Conservation (phyloP, 2,329 filamentous ascomycete species). For the Penicillium polonicum region DNA sequence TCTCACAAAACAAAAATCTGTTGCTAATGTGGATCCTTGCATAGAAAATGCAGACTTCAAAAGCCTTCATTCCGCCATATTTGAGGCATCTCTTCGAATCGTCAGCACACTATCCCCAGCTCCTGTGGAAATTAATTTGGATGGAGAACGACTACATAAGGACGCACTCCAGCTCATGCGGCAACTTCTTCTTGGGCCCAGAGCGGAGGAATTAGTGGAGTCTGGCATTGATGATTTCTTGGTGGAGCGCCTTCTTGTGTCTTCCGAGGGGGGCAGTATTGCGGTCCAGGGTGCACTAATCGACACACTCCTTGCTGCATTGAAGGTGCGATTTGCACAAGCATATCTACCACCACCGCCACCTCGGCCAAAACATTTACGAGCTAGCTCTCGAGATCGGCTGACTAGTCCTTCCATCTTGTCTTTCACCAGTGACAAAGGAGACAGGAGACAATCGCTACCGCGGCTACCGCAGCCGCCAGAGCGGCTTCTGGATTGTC, state of each 20-base stretch:
- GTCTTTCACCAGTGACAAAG: conserved; percentile 48
- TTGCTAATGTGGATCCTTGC: conserved; percentile 3
- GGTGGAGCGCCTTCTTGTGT: conserved; percentile 64
- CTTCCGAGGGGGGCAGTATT: conserved; percentile 61
- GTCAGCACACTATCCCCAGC: conserved; percentile 23
- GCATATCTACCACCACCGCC: conserved; percentile 35
- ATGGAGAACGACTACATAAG: conserved; percentile 67
- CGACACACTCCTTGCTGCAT: conserved; percentile 70
- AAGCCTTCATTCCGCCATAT: conserved; percentile 36
- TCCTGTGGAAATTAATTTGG: conserved; percentile 41
- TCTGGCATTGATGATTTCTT: conserved; percentile 67
- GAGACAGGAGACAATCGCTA: conserved; percentile 38
- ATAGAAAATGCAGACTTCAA: conserved; percentile 29
- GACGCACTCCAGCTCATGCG: conserved; percentile 67
- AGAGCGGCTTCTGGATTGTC: conserved; percentile 72
- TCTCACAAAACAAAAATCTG: background rate
- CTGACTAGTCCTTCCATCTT: conserved; percentile 43
- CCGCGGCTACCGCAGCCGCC: conserved; percentile 47
- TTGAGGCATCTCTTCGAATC: conserved; percentile 33
- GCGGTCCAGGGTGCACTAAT: conserved; percentile 75
- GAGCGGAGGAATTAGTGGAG: conserved; percentile 39
- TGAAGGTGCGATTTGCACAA: conserved; percentile 59
- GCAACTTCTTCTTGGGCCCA: conserved; percentile 42
- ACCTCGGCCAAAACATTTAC: conserved; percentile 35
- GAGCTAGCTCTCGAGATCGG: conserved; percentile 41